Conservation (phyloP, 2,329 filamentous ascomycete species). For the Colletotrichum horii region DNA sequence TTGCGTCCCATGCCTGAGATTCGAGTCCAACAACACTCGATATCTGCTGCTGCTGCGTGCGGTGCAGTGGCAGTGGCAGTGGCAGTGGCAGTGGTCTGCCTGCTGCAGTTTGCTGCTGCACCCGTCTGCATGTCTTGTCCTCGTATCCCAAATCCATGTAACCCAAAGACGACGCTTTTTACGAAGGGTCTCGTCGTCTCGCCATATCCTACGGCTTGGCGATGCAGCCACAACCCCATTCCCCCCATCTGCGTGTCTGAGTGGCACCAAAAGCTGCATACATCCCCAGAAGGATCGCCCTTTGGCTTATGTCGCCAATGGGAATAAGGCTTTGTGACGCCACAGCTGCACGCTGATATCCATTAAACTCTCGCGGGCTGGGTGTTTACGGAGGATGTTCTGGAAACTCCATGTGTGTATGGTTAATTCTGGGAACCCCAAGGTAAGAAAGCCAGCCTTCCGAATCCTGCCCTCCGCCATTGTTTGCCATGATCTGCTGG, state of each 20-base stretch:
- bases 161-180: not conserved
- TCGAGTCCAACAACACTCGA: not conserved
- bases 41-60: not conserved
- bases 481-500: no score
- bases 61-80: not conserved
- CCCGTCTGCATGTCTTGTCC: constrained; percentile 7
- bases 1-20: not conserved
- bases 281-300: not conserved
- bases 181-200: constrained; percentile 3
- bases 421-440: not conserved
- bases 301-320: not conserved
- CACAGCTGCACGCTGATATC: not conserved
- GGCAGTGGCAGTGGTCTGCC: not conserved
- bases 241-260: not conserved
- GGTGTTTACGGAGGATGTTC: not conserved
- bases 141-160: constrained; percentile 16
- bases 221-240: constrained; percentile 8
- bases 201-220: constrained; percentile 9
- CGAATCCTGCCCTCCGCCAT: not conserved
- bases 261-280: constrained; percentile 1
- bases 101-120: constrained; percentile 10
- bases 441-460: not conserved
- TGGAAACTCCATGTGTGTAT: not conserved
- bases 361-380: not conserved
- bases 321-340: not conserved